A percentile compares a stretch with the other conserved stretches of the same genome.
phyloP scores from a whole-genome alignment of 495 filamentous ascomycete genomes.

The Xylaria intraflava region DNA sequence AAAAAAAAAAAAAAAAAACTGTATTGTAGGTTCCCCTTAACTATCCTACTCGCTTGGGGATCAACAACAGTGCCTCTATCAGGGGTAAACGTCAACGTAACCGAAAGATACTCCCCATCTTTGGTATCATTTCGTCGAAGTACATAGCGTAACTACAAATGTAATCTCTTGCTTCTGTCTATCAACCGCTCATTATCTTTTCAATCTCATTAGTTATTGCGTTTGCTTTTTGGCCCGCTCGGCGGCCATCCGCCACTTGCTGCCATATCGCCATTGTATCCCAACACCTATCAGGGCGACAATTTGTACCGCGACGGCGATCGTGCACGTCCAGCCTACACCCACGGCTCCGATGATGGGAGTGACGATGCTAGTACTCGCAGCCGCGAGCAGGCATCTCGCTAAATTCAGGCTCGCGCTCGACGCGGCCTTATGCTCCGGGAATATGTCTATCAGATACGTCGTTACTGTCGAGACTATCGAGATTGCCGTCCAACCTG shows the following conservation, averaged over 20 bases:
- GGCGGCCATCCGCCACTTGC: constrained; percentile 29
- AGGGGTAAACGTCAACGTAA: too few relatives aligned
- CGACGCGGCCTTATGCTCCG: constrained; percentile 29
- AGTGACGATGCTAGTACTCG: constrained; percentile 29
- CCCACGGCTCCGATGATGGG: constrained; percentile 32
- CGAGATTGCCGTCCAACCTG: constrained; percentile 36
- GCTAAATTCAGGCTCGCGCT: constrained; percentile 37
- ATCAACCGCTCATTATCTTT: not conserved
- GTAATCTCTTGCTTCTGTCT: not conserved
- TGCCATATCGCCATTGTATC: constrained; percentile 38
- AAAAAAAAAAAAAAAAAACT: too few relatives aligned
- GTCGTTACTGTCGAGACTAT: constrained; percentile 33
- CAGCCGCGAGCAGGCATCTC: constrained; percentile 36
- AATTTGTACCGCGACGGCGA: constrained; percentile 34
- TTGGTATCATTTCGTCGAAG: not conserved
- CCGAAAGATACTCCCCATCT: not conserved
- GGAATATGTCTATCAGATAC: constrained; percentile 38
- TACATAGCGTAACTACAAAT: not conserved
- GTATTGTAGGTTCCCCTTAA: too few relatives aligned
- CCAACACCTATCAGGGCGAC: constrained; percentile 32
- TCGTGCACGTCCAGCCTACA: constrained; percentile 34
- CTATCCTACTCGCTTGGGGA: too few relatives aligned
- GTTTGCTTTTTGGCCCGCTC: constrained; percentile 6
- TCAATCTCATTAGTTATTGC: not conserved
- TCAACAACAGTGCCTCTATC: too few relatives aligned